Percentiles rank a stretch among this genome's conserved stretches.
Evolutionary conservation across 345 rosid genomes (phyloP).

Genomic region (Eucalyptus erythrocorys): DNA sequence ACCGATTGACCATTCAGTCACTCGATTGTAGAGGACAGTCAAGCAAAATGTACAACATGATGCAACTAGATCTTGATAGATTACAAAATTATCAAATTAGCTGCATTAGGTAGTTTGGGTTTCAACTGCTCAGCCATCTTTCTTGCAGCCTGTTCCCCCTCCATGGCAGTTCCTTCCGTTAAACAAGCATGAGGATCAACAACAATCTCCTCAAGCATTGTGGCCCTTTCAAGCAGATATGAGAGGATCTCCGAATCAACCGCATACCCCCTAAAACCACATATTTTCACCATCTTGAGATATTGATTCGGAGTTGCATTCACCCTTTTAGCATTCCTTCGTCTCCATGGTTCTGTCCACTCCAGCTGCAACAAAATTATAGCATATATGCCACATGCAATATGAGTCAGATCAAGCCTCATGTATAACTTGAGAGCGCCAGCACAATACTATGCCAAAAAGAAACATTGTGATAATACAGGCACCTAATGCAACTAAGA

Average conservation of each 20-base stretch:
- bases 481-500: not conserved
- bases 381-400: not conserved
- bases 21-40: not conserved
- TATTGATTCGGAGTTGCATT: not conserved
- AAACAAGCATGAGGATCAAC: not conserved
- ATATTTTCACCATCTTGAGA: not conserved
- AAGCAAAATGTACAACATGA: not conserved
- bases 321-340: not conserved
- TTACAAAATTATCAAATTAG: not conserved
- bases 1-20: not conserved
- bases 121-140: not conserved
- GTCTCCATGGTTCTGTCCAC: not conserved
- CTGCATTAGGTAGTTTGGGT: not conserved
- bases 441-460: not conserved
- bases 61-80: not conserved
- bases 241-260: not conserved
- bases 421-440: not conserved
- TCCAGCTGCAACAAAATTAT: not conserved
- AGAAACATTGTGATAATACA: not conserved
- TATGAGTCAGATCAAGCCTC: not conserved
- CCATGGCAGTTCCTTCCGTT: not conserved
- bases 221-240: not conserved
- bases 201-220: not conserved
- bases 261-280: not conserved
- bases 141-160: not conserved